These are phyloP conservation scores for Hypoxylon crocopeplum DNA, from an alignment of 495 filamentous ascomycete species.

Conservation along the genomic window DNA sequence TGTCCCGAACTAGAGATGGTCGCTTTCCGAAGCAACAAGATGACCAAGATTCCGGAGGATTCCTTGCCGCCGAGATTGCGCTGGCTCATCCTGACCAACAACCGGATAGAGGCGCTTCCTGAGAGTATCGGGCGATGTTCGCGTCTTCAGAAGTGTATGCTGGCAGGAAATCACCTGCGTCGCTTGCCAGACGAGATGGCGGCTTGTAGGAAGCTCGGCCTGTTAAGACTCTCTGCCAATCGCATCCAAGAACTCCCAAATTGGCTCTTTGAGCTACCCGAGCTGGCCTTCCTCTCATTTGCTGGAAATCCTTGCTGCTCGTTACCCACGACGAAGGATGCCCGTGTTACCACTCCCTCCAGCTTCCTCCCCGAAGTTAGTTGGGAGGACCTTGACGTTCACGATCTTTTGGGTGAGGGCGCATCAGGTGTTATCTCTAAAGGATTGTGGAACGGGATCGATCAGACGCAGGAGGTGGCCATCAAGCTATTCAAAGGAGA, in stretches of 20 bases:
- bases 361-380: slow-evolving; percentile 43
- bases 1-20: slow-evolving; percentile 54
- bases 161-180: slow-evolving; percentile 49
- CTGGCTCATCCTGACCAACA: slow-evolving; percentile 55
- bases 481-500: slow-evolving; percentile 54
- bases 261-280: slow-evolving; percentile 52
- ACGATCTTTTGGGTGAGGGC: slow-evolving; percentile 43
- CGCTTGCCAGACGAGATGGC: slow-evolving; percentile 48
- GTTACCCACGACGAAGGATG: slow-evolving; percentile 21
- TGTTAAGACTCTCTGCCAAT: slow-evolving; percentile 52
- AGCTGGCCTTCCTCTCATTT: slow-evolving; percentile 54
- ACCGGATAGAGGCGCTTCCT: slow-evolving; percentile 46
- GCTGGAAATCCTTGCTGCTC: slow-evolving; percentile 52
- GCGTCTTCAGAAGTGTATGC: slow-evolving; percentile 51
- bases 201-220: slow-evolving; percentile 48
- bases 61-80: slow-evolving; percentile 48
- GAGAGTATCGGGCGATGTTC: slow-evolving; percentile 48
- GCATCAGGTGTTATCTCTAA: slow-evolving; percentile 49
- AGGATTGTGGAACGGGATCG: slow-evolving; percentile 42
- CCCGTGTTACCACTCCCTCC: slow-evolving; percentile 18
- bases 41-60: slow-evolving; percentile 50
- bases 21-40: slow-evolving; percentile 53
- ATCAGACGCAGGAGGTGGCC: slow-evolving; percentile 46
- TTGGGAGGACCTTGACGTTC: slow-evolving; percentile 47
- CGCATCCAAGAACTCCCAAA: slow-evolving; percentile 41